phyloP scores from a whole-genome alignment of 2,329 filamentous ascomycete species.

The Chalaropsis ovoidea region DNA sequence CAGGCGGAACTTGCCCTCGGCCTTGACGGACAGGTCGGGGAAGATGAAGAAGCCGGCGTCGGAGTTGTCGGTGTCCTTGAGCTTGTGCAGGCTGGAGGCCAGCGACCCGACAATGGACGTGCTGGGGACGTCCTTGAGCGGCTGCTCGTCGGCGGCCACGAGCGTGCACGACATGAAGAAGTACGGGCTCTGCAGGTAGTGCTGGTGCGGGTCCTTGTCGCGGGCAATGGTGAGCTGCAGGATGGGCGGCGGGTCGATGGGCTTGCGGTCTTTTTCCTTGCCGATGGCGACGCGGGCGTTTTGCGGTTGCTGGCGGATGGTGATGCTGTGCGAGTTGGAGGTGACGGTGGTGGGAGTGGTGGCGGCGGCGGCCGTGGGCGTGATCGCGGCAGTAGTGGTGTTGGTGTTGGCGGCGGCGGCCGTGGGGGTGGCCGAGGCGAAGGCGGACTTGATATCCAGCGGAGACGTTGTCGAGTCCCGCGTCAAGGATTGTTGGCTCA shows the following conservation, averaged over 20 bases:
- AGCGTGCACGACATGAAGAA: slow-evolving; percentile 41
- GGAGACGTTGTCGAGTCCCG: slow-evolving; percentile 3
- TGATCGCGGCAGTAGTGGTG: slow-evolving; percentile 2
- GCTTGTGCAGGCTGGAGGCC: slow-evolving; percentile 68
- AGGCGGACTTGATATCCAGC: slow-evolving; percentile 6
- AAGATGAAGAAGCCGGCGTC: slow-evolving; percentile 89
- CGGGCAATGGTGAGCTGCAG: slow-evolving; percentile 50
- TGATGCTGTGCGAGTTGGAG: slow-evolving; percentile 32
- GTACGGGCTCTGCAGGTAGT: slow-evolving; percentile 37
- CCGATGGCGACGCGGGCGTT: slow-evolving; percentile 58
- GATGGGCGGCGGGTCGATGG: slow-evolving; percentile 79
- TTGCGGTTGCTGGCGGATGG: slow-evolving; percentile 56
- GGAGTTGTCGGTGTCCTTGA: slow-evolving; percentile 67
- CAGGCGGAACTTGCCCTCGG: slow-evolving; percentile 61
- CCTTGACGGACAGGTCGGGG: slow-evolving; percentile 70
- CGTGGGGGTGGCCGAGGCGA: background rate
- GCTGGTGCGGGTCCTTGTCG: slow-evolving; percentile 39
- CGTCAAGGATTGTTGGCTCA: slow-evolving; percentile 16
- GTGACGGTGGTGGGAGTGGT: slow-evolving; percentile 8
- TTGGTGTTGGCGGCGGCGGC: background rate
- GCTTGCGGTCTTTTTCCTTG: slow-evolving; percentile 77
- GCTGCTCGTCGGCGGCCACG: slow-evolving; percentile 37
- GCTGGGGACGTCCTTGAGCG: slow-evolving; percentile 31
- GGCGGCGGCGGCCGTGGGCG: background rate
- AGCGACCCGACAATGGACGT: slow-evolving; percentile 59